A percentile compares a stretch with the other conserved stretches of the same genome.
Conservation (phyloP, 768 basidiomycete species). For the Russula foetens region DNA sequence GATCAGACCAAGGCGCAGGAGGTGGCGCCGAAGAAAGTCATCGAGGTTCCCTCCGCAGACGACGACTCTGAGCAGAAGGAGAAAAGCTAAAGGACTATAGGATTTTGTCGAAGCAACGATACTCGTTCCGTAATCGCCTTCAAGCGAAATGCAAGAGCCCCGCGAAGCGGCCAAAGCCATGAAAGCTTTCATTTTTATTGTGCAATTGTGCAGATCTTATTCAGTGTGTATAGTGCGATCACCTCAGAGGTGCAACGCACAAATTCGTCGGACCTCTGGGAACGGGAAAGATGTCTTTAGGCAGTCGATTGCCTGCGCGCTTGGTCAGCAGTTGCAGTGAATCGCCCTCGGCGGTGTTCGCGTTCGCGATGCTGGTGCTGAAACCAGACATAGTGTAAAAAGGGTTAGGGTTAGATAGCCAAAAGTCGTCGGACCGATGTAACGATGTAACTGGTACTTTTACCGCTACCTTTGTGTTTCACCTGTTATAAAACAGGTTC, state of each 20-base stretch:
- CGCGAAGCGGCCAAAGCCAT: slow-evolving; percentile 33
- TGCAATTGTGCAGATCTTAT: slow-evolving; percentile 29
- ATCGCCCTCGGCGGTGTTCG: slow-evolving; percentile 89
- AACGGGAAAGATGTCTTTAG: slow-evolving; percentile 95
- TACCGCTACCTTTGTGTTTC: no score
- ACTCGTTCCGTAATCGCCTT: neutral
- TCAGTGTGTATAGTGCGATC: neutral
- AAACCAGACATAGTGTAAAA: no score
- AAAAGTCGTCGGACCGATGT: no score
- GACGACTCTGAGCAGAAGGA: slow-evolving; percentile 1
- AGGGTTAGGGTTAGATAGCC: no score
- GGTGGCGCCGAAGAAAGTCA: slow-evolving; percentile 16
- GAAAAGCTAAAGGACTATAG: slow-evolving; percentile 8
- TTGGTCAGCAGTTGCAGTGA: slow-evolving; percentile 81
- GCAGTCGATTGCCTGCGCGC: slow-evolving; percentile 75
- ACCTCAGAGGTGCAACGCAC: neutral
- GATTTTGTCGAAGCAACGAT: neutral
- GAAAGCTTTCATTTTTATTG: slow-evolving; percentile 67
- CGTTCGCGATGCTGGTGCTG: no score
- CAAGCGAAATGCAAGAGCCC: slow-evolving; percentile 9
- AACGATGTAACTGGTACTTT: no score
- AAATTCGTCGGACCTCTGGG: no score
- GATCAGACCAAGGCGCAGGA: slow-evolving; percentile 14
- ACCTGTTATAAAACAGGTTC: no score
- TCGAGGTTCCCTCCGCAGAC: slow-evolving; percentile 14